Conservation (phyloP, 306 rosid genomes). For the Carpinus fangiana region DNA sequence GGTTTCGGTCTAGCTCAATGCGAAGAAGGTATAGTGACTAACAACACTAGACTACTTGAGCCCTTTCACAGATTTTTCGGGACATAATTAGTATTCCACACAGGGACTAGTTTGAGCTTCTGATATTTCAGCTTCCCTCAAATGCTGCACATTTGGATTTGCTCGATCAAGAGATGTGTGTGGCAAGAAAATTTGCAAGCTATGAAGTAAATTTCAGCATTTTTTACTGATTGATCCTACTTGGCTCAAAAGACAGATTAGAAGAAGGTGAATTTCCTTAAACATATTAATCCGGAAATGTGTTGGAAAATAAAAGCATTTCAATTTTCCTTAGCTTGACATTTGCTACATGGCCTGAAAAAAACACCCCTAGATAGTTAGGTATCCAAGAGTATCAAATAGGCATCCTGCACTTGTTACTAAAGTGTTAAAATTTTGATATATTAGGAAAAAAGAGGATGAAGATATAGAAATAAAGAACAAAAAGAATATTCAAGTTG, state of each 20-base stretch:
- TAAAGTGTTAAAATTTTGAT: no score
- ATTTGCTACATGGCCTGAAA: neutral
- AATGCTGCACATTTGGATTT: neutral
- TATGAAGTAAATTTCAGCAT: neutral
- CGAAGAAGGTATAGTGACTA: neutral
- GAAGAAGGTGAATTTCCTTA: neutral
- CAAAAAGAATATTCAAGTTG: no score
- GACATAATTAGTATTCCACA: neutral
- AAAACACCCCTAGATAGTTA: no score
- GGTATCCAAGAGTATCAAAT: no score
- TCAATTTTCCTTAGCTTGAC: neutral
- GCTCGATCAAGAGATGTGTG: neutral
- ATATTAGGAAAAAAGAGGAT: no score
- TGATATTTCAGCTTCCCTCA: neutral
- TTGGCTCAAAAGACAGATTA: neutral
- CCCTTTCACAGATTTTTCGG: neutral
- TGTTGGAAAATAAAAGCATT: neutral
- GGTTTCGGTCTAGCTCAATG: neutral
- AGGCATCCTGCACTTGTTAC: no score
- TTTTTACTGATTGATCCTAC: neutral
- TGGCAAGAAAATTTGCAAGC: neutral
- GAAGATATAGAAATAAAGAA: no score
- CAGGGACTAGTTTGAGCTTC: neutral
- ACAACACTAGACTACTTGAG: neutral
- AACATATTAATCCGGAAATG: neutral